phyloP scores from a whole-genome alignment of 1,139 yeast species.

The Suhomyces terraborum region DNA sequence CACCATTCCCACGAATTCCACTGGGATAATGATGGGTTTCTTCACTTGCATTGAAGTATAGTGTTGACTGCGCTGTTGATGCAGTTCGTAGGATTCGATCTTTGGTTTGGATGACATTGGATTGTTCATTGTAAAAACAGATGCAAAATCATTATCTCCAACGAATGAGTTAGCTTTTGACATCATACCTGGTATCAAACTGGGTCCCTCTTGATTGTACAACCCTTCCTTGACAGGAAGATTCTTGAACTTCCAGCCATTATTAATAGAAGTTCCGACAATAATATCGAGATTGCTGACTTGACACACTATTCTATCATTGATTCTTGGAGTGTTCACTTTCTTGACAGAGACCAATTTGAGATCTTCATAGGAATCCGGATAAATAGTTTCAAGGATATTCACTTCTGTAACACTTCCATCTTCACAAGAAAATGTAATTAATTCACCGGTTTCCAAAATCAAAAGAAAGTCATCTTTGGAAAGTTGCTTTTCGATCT shows the following conservation, averaged over 20 bases:
- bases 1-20: conserved; percentile 72
- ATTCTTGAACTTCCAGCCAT: conserved; percentile 62
- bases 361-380: conserved; percentile 17
- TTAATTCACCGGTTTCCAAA: conserved; percentile 47
- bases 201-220: conserved; percentile 46
- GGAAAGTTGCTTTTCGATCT: conserved; percentile 17
- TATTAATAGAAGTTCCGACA: conserved; percentile 65
- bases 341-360: conserved; percentile 53
- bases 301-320: conserved; percentile 67
- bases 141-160: conserved; percentile 22
- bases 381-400: conserved; percentile 29
- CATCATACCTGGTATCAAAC: conserved; percentile 36
- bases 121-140: conserved; percentile 13
- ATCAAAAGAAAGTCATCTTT: conserved; percentile 38
- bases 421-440: conserved; percentile 50
- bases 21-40: conserved; percentile 40
- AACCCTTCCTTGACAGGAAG: conserved; percentile 49
- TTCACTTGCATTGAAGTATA: conserved; percentile 20
- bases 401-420: conserved; percentile 39
- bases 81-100: neutral
- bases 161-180: conserved; percentile 19
- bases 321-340: conserved; percentile 69
- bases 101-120: conserved; percentile 3
- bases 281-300: conserved; percentile 53
- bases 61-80: neutral